A percentile compares a stretch with the other conserved stretches of the same genome.
phyloP scores from a whole-genome alignment of 352 stramenopile genomes.

The Thraustochytrium sp. region DNA sequence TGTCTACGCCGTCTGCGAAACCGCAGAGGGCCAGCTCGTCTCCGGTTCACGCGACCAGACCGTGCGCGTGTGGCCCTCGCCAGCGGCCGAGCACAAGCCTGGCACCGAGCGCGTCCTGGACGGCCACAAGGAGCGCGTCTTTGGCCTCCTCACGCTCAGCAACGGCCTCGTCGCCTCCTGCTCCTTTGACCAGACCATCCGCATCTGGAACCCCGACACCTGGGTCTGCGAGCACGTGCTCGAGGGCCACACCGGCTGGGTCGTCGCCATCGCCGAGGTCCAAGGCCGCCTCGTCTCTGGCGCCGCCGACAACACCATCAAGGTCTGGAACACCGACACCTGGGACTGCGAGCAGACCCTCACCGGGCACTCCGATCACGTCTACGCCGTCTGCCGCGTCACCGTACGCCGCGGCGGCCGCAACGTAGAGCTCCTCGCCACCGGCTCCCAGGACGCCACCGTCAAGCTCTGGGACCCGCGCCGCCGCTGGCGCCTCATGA shows the following conservation, averaged over 20 bases:
- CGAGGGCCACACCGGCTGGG: slow-evolving; percentile 24
- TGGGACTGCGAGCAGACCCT: not conserved
- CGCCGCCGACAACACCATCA: slow-evolving; percentile 33
- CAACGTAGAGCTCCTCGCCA: not conserved
- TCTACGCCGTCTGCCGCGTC: slow-evolving; percentile 24
- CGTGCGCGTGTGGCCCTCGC: slow-evolving; percentile 13
- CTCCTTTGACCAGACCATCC: slow-evolving; percentile 26
- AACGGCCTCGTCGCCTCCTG: slow-evolving; percentile 31
- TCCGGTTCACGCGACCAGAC: slow-evolving; percentile 31
- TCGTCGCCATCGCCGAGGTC: slow-evolving; percentile 33
- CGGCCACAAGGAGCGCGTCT: slow-evolving; percentile 15
- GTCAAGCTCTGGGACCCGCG: slow-evolving; percentile 29
- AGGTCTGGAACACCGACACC: slow-evolving; percentile 23
- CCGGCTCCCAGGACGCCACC: slow-evolving; percentile 14
- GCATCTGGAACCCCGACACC: slow-evolving; percentile 20
- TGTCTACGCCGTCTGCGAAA: slow-evolving; percentile 16
- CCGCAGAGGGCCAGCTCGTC: not conserved
- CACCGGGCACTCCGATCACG: slow-evolving; percentile 22
- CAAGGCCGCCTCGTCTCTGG: not conserved
- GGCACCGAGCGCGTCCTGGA: not conserved
- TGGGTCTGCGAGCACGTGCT: slow-evolving; percentile 1
- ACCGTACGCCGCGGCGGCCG: not conserved
- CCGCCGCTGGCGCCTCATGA: not conserved
- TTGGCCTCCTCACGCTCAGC: not conserved
- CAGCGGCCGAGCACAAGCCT: not conserved